Base-by-base conservation (phyloP, 352 stramenopile genomes). In the Globisporangium emineosum region DNA sequence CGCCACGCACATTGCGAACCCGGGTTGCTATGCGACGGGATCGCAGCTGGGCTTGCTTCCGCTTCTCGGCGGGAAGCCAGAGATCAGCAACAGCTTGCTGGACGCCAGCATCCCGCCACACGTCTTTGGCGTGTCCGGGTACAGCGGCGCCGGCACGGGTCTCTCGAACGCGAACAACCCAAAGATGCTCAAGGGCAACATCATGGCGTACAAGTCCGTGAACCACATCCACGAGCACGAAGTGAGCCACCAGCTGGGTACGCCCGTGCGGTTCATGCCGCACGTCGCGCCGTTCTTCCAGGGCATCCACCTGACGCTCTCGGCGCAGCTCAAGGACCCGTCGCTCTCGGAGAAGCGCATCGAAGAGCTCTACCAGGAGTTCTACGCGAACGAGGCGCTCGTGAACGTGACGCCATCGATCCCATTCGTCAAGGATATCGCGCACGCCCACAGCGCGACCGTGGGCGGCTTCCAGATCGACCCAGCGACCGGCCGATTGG, bases 221-320 rank as follows among this genome's bases (percentile, higher is more conserved):
- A 81, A 88, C 65, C 89, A 97, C 76, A 96, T 97, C 64, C 89
- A 97, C 69, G 89, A 97, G 69, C 63, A 81, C 59, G 89, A 97
- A 66, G 73, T 94, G 65, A 91, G 81, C 70, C 78, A 91, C 69
- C 89, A 97, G 59, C 67, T 96, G 19, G 78, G 79, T 50, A 92
- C 83, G 45, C 63, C 76, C 0, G 77, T 98, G 57, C 91, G 91
- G 32, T 98, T 98, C 78, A 98, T 97, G 78, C 92, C 93, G 35
- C 92, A 98, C 71, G 88, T 98, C 10, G 93, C 93, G 49, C 79
- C 91, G 57, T 98, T 94, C 74, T 98, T 97, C 76, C 91, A 97
- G 60, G 93, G 93, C 59, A 98, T 98, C 67, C 90, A 98, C 67
- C 75, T 97, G 32, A 97, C 88, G n/a, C 70, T 96, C 54, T 92